Evolutionary conservation across 2,329 filamentous ascomycete genomes (phyloP).

Genomic region (Monosporascus ibericus): DNA sequence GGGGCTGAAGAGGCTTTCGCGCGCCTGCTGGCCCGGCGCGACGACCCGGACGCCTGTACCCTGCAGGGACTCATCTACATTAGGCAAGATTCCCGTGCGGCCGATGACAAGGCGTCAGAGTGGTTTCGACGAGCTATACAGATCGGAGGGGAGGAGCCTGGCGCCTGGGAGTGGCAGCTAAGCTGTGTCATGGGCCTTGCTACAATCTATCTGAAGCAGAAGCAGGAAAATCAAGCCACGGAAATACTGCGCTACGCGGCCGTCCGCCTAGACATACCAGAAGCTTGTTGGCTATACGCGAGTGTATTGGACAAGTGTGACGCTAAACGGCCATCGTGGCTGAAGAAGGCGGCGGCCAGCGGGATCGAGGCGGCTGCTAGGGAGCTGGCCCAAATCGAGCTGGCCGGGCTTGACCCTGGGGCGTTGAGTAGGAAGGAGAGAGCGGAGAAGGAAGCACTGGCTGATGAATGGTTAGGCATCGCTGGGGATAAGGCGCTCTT

Average conservation of each 20-base stretch:
- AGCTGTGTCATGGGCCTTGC: conserved; percentile 25
- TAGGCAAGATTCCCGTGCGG: conserved; percentile 3
- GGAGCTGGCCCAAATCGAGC: conserved; percentile 17
- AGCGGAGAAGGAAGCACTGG: conserved; percentile 12
- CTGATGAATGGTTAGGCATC: conserved; percentile 23
- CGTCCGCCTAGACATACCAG: conserved; percentile 24
- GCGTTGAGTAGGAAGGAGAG: conserved; percentile 11
- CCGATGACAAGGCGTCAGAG: conserved; percentile 20
- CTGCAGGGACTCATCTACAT: conserved; percentile 26
- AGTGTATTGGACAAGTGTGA: conserved; percentile 17
- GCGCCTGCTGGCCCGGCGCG: conserved; percentile 14
- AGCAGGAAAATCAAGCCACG: conserved; percentile 15
- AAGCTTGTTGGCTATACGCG: conserved; percentile 21
- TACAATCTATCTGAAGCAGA: conserved; percentile 15
- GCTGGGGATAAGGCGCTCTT: conserved; percentile 8
- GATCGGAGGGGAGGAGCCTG: conserved; percentile 3
- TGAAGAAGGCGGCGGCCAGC: conserved; percentile 28
- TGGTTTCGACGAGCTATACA: conserved; percentile 22
- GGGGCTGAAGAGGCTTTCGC: conserved; percentile 14
- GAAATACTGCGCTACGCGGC: conserved; percentile 18
- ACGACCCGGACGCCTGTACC: conserved; percentile 29
- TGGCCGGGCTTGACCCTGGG: conserved; percentile 5
- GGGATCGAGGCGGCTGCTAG: conserved; percentile 19
- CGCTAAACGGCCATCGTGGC: conserved; percentile 16
- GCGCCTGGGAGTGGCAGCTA: conserved; percentile 29